Conservation (phyloP, 768 basidiomycete genomes). For the Amyloporia xantha region DNA sequence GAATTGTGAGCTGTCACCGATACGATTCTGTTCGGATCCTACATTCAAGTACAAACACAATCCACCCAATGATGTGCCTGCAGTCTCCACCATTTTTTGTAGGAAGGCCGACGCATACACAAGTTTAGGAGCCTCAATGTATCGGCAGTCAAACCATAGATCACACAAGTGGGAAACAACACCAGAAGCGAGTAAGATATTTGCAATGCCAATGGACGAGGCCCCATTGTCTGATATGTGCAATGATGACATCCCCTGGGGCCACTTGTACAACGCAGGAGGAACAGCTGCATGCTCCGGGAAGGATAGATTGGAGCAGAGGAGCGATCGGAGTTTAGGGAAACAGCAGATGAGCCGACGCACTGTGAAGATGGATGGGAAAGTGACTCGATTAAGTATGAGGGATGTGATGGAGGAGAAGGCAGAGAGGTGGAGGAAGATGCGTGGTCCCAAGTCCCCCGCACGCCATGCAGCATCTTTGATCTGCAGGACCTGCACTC, state of each 20-base stretch:
- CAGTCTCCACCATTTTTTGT: no score
- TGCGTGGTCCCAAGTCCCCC: background rate
- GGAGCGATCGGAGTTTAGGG: background rate
- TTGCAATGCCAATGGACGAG: background rate
- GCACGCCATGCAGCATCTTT: background rate
- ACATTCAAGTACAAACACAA: no score
- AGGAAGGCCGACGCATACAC: no score
- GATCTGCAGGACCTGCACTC: background rate
- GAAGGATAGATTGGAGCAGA: background rate
- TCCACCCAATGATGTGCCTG: no score
- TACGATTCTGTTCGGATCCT: no score
- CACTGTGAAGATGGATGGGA: background rate
- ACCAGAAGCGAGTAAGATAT: background rate
- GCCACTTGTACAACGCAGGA: background rate
- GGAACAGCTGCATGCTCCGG: background rate
- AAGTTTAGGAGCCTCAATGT: no score
- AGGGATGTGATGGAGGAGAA: background rate
- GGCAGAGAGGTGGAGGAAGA: background rate
- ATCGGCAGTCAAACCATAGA: no score
- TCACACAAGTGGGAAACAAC: background rate
- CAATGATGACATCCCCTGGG: background rate
- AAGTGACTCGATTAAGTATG: background rate
- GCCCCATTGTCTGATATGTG: background rate
- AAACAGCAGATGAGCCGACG: background rate
- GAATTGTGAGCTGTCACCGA: no score